Evolutionary conservation across 306 rosid species (phyloP).

Genomic region (Luffa acutangula): DNA sequence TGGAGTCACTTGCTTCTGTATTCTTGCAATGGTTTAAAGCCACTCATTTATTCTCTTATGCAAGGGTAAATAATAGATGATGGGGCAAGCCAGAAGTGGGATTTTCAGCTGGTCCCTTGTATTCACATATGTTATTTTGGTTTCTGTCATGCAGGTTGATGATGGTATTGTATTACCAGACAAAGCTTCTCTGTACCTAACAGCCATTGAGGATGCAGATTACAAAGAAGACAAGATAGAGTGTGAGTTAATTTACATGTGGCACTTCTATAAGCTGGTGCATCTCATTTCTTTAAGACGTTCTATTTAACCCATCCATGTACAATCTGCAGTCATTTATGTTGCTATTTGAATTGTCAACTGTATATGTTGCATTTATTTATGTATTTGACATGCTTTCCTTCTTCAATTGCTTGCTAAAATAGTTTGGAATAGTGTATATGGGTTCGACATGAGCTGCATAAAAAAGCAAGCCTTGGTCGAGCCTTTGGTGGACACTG

Average conservation of each 20-base stretch:
- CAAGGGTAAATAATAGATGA: not conserved
- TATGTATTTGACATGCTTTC: not conserved
- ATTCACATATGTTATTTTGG: not conserved
- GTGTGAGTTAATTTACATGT: constrained; percentile 46
- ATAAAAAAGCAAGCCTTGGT: constrained; percentile 90
- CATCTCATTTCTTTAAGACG: not conserved
- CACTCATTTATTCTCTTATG: not conserved
- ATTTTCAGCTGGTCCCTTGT: not conserved
- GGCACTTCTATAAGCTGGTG: constrained; percentile 3
- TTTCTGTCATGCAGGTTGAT: constrained; percentile 34
- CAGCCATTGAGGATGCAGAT: constrained; percentile 95
- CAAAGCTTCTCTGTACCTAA: constrained; percentile 66
- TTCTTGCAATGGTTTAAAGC: not conserved
- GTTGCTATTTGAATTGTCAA: not conserved
- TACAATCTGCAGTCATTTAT: not conserved
- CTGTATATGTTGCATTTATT: not conserved
- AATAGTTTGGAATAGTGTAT: constrained; percentile 87
- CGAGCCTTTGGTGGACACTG: constrained; percentile 98
- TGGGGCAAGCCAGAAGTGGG: not conserved
- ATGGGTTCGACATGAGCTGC: constrained; percentile 98
- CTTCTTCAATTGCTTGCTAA: not conserved
- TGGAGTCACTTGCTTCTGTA: not conserved
- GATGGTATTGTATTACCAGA: constrained; percentile 86
- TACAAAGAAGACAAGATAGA: constrained; percentile 98
- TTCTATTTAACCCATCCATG: not conserved